These are phyloP conservation scores for Citrus trifoliata DNA, from an alignment of 345 rosid genomes.

Conservation along the genomic window DNA sequence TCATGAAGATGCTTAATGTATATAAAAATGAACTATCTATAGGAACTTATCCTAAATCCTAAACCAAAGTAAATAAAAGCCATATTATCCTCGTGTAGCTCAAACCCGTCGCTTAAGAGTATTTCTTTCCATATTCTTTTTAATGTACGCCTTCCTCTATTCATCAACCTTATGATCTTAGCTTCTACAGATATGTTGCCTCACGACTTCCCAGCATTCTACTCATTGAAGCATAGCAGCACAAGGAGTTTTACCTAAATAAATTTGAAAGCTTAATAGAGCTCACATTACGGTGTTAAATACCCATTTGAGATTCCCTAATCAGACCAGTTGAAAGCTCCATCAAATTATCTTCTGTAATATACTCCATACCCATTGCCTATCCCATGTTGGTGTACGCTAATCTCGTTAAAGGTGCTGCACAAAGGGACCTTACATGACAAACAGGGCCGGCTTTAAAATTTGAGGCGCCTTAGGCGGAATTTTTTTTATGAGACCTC, in stretches of 20 bases:
- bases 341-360: neutral
- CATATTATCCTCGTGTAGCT: neutral
- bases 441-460: too few species aligned
- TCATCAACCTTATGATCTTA: neutral
- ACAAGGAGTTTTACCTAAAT: neutral
- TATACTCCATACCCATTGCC: neutral
- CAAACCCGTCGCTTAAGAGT: neutral
- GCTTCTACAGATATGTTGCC: neutral
- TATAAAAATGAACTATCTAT: too few species aligned
- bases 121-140: neutral
- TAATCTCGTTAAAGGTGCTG: neutral
- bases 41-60: too few species aligned
- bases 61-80: neutral
- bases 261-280: neutral
- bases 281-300: neutral
- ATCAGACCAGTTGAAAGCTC: neutral
- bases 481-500: too few species aligned
- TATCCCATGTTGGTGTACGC: neutral
- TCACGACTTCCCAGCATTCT: neutral
- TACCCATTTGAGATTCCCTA: neutral
- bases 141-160: neutral
- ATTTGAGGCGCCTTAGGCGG: too few species aligned
- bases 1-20: too few species aligned
- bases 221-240: neutral
- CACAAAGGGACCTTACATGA: neutral